Percentiles rank a stretch among this genome's conserved stretches.
Conservation (phyloP, 768 basidiomycete species). For the Myochromella boudieri region DNA sequence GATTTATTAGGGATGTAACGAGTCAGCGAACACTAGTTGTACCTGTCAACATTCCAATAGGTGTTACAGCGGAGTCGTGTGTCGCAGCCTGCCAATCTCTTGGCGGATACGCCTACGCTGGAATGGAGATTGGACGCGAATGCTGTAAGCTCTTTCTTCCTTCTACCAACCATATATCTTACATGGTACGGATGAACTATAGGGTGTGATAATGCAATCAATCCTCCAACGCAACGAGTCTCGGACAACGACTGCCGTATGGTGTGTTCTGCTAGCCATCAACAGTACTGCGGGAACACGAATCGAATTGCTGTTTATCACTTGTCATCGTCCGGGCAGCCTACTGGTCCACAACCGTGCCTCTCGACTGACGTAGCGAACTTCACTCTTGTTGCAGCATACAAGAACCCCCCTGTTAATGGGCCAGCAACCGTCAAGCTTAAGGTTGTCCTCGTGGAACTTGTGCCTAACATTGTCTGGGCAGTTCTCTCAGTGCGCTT, state of each 20-base stretch:
- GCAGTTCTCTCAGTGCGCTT: slow-evolving; percentile 35
- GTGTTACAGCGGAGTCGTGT: slow-evolving; percentile 50
- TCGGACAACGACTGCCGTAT: slow-evolving; percentile 39
- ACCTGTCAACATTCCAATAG: slow-evolving; percentile 39
- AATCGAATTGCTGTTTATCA: slow-evolving; percentile 38
- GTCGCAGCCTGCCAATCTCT: slow-evolving; percentile 45
- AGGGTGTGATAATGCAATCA: slow-evolving; percentile 41
- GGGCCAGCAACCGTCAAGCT: slow-evolving; percentile 30
- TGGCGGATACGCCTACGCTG: slow-evolving; percentile 38
- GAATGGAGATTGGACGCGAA: slow-evolving; percentile 45
- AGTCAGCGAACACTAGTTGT: slow-evolving; percentile 31
- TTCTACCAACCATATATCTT: background rate
- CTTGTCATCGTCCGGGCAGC: slow-evolving; percentile 26
- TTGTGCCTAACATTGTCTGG: slow-evolving; percentile 39
- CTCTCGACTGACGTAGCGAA: slow-evolving; percentile 28
- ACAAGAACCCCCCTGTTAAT: slow-evolving; percentile 30
- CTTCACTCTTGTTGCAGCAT: slow-evolving; percentile 37
- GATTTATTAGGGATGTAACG: slow-evolving; percentile 30
- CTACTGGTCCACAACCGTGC: slow-evolving; percentile 28
- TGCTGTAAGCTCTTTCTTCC: slow-evolving; percentile 39
- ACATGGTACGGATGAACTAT: background rate
- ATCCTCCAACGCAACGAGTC: slow-evolving; percentile 33
- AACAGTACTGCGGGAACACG: slow-evolving; percentile 39
- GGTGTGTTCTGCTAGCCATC: slow-evolving; percentile 36
- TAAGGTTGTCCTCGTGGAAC: slow-evolving; percentile 36